Percentiles rank a stretch among this genome's conserved stretches.
Evolutionary conservation across 2,329 filamentous ascomycete genomes (phyloP).

Genomic region (Botrytis porri): DNA sequence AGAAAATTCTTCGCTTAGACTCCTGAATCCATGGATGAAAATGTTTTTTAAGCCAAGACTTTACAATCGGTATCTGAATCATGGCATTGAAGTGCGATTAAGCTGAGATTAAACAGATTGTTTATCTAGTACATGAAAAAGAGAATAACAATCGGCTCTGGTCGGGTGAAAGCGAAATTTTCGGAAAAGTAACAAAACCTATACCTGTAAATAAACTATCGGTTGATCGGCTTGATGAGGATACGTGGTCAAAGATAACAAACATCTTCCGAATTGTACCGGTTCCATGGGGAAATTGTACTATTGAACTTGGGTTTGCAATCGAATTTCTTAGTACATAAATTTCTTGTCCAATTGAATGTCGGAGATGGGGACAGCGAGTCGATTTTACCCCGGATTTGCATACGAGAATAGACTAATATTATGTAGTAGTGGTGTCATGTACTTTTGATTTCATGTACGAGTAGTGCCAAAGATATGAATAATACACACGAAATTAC

Average conservation of each 20-base stretch:
- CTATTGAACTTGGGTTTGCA: not conserved
- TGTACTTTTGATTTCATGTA: not conserved
- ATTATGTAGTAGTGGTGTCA: not conserved
- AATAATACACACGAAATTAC: not conserved
- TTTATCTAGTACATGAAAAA: not conserved
- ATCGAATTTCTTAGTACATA: not conserved
- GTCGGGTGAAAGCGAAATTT: not conserved
- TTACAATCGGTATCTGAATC: not conserved
- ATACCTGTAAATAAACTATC: not conserved
- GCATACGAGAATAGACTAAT: not conserved
- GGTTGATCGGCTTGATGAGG: not conserved
- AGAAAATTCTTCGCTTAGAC: not conserved
- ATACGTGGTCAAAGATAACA: not conserved
- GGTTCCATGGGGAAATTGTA: accelerated
- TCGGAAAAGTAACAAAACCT: not conserved
- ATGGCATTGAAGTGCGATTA: not conserved
- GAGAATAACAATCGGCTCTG: not conserved
- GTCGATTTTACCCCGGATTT: not conserved
- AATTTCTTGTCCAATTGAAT: not conserved
- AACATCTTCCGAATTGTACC: not conserved
- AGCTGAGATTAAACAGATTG: not conserved
- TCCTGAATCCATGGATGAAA: not conserved
- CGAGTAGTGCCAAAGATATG: not conserved
- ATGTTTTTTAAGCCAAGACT: not conserved
- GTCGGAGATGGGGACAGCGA: not conserved